These are phyloP conservation scores for Nannochloropsis granulata DNA, from an alignment of 108 stramenopile species.

Conservation along the genomic window DNA sequence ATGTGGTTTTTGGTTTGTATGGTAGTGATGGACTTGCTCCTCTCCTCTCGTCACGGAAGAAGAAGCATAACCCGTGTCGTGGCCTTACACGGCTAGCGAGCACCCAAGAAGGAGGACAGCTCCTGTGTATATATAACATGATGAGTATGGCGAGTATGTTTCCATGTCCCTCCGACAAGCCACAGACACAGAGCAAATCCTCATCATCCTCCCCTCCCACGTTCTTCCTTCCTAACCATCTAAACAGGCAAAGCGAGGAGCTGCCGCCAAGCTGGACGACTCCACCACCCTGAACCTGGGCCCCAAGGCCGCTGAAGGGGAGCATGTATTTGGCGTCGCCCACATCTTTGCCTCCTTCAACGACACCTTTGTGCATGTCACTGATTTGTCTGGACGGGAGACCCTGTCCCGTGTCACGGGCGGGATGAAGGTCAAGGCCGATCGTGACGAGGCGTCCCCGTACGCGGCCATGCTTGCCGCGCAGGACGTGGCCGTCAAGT, in stretches of 20 bases:
- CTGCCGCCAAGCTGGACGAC: conserved; percentile 29
- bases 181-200: too few species aligned
- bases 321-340: conserved; percentile 96
- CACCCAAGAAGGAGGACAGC: too few species aligned
- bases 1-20: too few species aligned
- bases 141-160: too few species aligned
- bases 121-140: too few species aligned
- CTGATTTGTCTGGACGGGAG: conserved; percentile 97
- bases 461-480: conserved; percentile 99
- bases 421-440: conserved; percentile 99
- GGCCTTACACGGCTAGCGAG: too few species aligned
- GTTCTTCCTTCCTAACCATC: neutral
- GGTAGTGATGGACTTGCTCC: too few species aligned
- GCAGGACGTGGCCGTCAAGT: conserved; percentile 83
- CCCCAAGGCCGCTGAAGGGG: conserved; percentile 71
- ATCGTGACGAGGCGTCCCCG: conserved; percentile 96
- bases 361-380: conserved; percentile 99
- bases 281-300: conserved; percentile 35
- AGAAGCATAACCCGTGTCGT: too few species aligned
- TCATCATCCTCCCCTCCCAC: too few species aligned
- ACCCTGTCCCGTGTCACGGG: conserved; percentile 98
- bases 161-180: too few species aligned
- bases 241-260: neutral
- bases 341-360: conserved; percentile 99
- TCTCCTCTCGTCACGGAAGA: too few species aligned